Evolutionary conservation across 1,284 basidiomycete species (phyloP).

Genomic region (Stygiomarasmius scandens): DNA sequence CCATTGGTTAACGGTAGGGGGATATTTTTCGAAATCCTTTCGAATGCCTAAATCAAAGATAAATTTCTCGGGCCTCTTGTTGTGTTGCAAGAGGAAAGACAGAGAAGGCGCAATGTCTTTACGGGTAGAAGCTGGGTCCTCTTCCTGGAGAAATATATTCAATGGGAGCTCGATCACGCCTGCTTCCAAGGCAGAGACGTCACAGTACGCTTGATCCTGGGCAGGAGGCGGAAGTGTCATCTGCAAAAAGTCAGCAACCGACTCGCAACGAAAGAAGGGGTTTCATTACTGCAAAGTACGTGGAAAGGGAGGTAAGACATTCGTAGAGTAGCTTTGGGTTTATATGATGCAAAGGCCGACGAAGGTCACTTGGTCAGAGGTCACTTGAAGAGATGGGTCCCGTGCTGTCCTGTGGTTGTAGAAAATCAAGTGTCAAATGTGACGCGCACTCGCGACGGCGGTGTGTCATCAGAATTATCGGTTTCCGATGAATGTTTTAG

Average conservation of each 20-base stretch:
- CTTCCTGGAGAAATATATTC: constrained; percentile 33
- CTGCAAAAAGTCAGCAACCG: neutral
- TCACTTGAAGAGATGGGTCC: too few relatives aligned
- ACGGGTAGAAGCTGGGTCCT: constrained; percentile 29
- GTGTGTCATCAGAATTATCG: too few relatives aligned
- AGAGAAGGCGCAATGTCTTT: constrained; percentile 41
- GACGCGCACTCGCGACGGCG: too few relatives aligned
- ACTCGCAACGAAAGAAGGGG: too few relatives aligned
- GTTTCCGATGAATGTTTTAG: too few relatives aligned
- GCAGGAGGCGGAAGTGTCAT: constrained; percentile 29
- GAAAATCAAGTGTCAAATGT: too few relatives aligned
- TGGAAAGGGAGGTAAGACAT: too few relatives aligned
- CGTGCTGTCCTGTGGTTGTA: too few relatives aligned
- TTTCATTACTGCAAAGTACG: too few relatives aligned
- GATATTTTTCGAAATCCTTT: constrained; percentile 12
- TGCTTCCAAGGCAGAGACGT: constrained; percentile 54
- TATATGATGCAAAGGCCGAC: too few relatives aligned
- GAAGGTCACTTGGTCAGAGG: too few relatives aligned
- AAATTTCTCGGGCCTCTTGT: constrained; percentile 27
- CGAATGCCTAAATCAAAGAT: constrained; percentile 15
- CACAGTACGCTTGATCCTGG: constrained; percentile 43
- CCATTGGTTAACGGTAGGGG: constrained; percentile 3
- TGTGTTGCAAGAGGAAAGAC: constrained; percentile 52
- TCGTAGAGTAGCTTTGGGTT: too few relatives aligned
- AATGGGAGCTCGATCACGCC: constrained; percentile 41